A percentile compares a stretch with the other conserved stretches of the same genome.
Evolutionary conservation across 495 filamentous ascomycete species (phyloP).

Genomic region (Aspergillus steynii): DNA sequence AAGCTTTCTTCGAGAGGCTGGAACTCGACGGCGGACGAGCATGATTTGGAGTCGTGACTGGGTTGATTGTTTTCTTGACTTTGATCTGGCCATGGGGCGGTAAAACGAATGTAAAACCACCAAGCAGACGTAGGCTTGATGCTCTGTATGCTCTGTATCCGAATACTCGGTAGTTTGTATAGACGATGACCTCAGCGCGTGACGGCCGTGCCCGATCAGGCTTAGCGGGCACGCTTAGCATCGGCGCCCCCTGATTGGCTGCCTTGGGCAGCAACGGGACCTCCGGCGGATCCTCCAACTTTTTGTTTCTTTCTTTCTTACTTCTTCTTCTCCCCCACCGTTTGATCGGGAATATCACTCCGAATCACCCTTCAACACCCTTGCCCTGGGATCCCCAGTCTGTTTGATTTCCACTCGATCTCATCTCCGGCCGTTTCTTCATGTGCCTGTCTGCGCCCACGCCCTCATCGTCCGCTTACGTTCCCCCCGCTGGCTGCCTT

Average conservation of each 20-base stretch:
- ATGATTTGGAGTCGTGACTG: slow-evolving; percentile 11
- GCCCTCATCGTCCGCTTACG: slow-evolving; percentile 35
- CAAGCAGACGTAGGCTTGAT: not conserved
- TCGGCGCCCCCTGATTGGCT: slow-evolving; percentile 24
- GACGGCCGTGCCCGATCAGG: slow-evolving; percentile 6
- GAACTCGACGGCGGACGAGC: not conserved
- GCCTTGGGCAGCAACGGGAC: not conserved
- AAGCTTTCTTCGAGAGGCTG: slow-evolving; percentile 44
- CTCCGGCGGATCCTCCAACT: slow-evolving; percentile 3
- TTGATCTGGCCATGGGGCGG: slow-evolving; percentile 1
- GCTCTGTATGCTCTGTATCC: not conserved
- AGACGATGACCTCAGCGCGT: slow-evolving; percentile 10
- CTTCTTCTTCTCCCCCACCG: slow-evolving; percentile 1
- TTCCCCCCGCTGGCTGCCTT: slow-evolving; percentile 33
- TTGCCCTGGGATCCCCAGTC: not conserved
- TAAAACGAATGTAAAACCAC: not conserved
- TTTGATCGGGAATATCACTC: slow-evolving; percentile 3
- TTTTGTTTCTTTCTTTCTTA: slow-evolving; percentile 10
- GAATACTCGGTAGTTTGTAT: not conserved
- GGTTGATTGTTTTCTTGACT: not conserved
- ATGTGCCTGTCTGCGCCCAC: slow-evolving; percentile 41
- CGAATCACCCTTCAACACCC: not conserved
- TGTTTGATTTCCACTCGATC: slow-evolving; percentile 1
- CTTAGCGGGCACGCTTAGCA: slow-evolving; percentile 23
- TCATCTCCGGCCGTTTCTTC: slow-evolving; percentile 30